Percentiles rank a stretch among this genome's conserved stretches.
These are phyloP conservation scores for Trebouxiophyceae sp. DNA, from an alignment of 163 green algal species.

Conservation along the genomic window DNA sequence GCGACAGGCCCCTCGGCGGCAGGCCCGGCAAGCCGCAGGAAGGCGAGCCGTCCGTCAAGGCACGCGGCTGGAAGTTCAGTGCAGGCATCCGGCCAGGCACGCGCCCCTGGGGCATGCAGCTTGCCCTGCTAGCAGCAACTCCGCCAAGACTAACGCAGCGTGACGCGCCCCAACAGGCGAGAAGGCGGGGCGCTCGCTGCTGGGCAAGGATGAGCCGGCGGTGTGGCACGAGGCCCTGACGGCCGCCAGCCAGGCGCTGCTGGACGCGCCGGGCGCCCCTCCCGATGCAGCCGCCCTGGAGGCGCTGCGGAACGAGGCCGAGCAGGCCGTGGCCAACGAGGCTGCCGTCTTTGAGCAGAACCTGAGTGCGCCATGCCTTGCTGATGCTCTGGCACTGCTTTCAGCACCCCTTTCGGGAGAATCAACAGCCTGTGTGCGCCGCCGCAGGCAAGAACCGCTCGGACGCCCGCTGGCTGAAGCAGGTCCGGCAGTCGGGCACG, in stretches of 20 bases:
- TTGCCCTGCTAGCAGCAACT: no score
- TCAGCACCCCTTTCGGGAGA: not conserved
- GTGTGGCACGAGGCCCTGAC: conserved; percentile 58
- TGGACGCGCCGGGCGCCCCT: conserved; percentile 6
- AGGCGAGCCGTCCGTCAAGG: no score
- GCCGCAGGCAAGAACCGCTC: conserved; percentile 16
- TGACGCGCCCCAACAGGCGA: conserved; percentile 12
- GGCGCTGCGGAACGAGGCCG: conserved; percentile 16
- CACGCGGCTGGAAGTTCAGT: not conserved
- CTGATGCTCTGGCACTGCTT: not conserved
- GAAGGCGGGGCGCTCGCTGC: conserved; percentile 31
- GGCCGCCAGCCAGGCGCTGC: no score
- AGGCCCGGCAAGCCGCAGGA: no score
- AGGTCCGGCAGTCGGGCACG: conserved; percentile 70
- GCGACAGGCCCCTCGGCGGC: no score
- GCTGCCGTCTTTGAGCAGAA: conserved; percentile 50
- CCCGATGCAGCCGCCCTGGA: conserved; percentile 21
- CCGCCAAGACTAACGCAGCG: not conserved
- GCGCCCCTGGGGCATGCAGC: no score
- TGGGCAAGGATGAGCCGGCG: conserved; percentile 48
- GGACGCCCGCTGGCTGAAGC: conserved; percentile 76
- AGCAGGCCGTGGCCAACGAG: conserved; percentile 60
- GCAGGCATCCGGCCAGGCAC: not conserved
- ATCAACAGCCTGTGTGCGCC: not conserved
- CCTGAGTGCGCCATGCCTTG: conserved; percentile 16